Evolutionary conservation across 1,139 yeast species (phyloP), one percentile per base, ranked within the genome.

Genomic region (Zygoascus meyerae): DNA sequence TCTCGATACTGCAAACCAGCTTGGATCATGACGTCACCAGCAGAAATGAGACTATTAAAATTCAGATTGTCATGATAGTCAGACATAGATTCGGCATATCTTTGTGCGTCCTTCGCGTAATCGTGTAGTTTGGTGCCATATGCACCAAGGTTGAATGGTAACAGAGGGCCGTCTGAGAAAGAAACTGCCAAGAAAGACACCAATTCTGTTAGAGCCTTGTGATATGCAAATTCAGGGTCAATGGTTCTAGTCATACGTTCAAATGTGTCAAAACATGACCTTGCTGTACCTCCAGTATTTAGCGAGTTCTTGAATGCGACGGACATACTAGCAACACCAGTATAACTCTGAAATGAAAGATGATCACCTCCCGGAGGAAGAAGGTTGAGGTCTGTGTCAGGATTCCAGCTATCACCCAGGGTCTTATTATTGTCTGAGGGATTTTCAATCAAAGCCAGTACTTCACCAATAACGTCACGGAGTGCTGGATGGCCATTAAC

Each of bases 301-400:
- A 42, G 60, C 48, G 33, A 53, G 46, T 48, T 62, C 53, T 26
- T 62, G 55, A 78, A 81, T 43, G 75, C 77, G 14, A 87, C 63
- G 42, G 78, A 81, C 46, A 86, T 58, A 0, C 86, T 69, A 2
- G 96, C 94, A 14, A 86, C 73, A 34, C 95, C 95, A 29, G 75
- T 72, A 48, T 73, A 69, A 33, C 80, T 72, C 46, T 75, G 70
- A 54, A 84, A 81, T 2, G 95, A 92, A 8, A 84, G 63, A 62
- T 79, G 81, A 61, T 86, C 87, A 43, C 83, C 85, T 7, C 46
- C 48, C 3, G 45, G 43, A n/a, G 45, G 41, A 32, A 55, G 40
- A 10, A 57, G 51, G 10, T 48, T 32, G 26, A 21, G 7, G 7
- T 21, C 26, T 5, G 4, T 21, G 4, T 21, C 26, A 21, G 26